These are phyloP conservation scores for Dalbergia oliveri DNA, from an alignment of 306 rosid genomes.

Conservation along the genomic window DNA sequence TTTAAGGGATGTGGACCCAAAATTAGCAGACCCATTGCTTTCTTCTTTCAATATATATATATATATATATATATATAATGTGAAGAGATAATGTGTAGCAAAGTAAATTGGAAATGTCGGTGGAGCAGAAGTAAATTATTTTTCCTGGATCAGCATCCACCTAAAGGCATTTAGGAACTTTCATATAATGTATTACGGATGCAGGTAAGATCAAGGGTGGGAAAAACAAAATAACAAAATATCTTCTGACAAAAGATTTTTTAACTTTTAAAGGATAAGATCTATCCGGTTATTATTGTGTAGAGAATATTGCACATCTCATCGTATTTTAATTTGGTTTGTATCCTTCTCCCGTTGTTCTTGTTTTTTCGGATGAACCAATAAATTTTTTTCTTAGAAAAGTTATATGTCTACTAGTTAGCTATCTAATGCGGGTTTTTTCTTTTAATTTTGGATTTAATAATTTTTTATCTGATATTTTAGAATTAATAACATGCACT, in stretches of 20 bases:
- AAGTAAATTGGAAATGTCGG: conserved; percentile 45
- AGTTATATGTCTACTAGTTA: background rate
- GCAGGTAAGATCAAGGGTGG: conserved; percentile 47
- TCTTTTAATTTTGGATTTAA: no score
- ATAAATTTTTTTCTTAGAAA: background rate
- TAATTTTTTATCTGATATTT: no score
- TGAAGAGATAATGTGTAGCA: conserved; percentile 24
- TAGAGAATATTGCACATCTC: conserved; percentile 35
- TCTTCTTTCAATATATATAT: background rate
- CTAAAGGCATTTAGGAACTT: conserved; percentile 57
- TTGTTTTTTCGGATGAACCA: background rate
- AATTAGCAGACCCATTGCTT: conserved; percentile 37
- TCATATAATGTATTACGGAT: conserved; percentile 34
- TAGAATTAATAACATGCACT: no score
- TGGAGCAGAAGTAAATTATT: background rate
- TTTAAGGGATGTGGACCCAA: conserved; percentile 54
- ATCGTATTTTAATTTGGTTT: conserved; percentile 14
- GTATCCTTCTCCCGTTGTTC: background rate
- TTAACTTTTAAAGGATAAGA: conserved; percentile 30
- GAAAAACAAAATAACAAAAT: conserved; percentile 50
- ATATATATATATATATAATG: background rate
- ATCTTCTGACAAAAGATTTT: conserved; percentile 48
- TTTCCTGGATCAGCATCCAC: conserved; percentile 51
- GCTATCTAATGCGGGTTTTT: background rate
- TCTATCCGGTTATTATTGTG: conserved; percentile 39